A percentile compares a stretch with the other conserved stretches of the same genome.
These are phyloP conservation scores for Raphidocelis subcapitata DNA, from an alignment of 139 green algal species.

Conservation along the genomic window DNA sequence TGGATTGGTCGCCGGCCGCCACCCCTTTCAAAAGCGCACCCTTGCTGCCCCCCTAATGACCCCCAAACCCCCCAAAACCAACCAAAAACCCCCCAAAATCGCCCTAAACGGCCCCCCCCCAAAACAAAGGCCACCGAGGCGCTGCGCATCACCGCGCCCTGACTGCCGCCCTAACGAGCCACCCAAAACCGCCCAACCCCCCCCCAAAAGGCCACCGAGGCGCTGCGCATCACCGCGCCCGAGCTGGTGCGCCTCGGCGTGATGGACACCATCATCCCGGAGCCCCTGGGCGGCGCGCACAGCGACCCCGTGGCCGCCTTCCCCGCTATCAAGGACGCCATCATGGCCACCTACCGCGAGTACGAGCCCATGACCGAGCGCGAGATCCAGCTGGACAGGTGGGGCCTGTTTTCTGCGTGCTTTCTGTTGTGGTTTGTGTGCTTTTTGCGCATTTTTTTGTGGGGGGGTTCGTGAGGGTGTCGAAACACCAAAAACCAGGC, in stretches of 20 bases:
- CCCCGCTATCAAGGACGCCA: slow-evolving; percentile 79
- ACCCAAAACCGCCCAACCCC: neutral
- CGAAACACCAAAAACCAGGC: no score
- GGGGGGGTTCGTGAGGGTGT: no score
- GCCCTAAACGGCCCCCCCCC: no score
- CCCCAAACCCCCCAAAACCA: neutral
- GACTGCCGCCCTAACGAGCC: no score
- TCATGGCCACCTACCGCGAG: slow-evolving; percentile 62
- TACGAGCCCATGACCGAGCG: slow-evolving; percentile 71
- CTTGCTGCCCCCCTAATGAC: neutral
- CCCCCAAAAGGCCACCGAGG: slow-evolving; percentile 77
- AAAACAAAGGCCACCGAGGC: slow-evolving; percentile 70
- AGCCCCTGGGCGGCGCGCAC: slow-evolving; percentile 92
- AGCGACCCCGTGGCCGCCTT: slow-evolving; percentile 83
- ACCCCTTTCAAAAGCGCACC: no score
- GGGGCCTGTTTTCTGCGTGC: neutral
- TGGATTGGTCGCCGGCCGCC: no score
- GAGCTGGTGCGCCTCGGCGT: slow-evolving; percentile 85
- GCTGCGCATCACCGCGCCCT: no score
- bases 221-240: slow-evolving; percentile 86
- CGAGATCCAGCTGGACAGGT: slow-evolving; percentile 82
- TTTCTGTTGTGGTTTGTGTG: no score
- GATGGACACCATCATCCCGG: slow-evolving; percentile 87
- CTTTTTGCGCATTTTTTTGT: neutral
- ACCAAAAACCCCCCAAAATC: no score